phyloP scores from a whole-genome alignment of 805 yeast species.

The Wilhelminamyces savonicus region DNA sequence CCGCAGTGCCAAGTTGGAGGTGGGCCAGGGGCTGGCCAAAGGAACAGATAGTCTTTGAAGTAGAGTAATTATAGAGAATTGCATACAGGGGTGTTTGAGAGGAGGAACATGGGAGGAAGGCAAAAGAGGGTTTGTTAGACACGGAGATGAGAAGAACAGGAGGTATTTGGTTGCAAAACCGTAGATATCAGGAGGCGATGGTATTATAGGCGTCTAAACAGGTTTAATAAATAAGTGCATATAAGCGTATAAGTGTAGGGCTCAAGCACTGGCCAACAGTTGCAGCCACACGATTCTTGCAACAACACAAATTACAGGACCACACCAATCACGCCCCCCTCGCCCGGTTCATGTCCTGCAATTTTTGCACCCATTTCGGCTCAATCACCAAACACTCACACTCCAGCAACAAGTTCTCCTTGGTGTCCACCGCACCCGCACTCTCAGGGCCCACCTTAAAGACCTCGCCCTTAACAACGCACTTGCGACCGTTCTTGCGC shows the following conservation, averaged over 20 bases:
- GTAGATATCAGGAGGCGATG: too few relatives aligned
- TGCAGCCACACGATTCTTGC: too few relatives aligned
- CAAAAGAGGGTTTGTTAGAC: background rate
- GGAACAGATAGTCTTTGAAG: slow-evolving; percentile 56
- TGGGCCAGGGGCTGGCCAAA: slow-evolving; percentile 65
- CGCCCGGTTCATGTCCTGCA: too few relatives aligned
- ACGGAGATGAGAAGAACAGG: background rate
- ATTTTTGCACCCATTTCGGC: slow-evolving; percentile 28
- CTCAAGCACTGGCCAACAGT: too few relatives aligned
- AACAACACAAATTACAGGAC: too few relatives aligned
- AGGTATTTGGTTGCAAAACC: too few relatives aligned
- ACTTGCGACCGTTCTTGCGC: slow-evolving; percentile 32
- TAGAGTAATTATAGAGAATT: background rate
- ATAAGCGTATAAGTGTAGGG: too few relatives aligned
- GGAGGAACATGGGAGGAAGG: too few relatives aligned
- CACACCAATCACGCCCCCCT: too few relatives aligned
- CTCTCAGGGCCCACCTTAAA: slow-evolving; percentile 15
- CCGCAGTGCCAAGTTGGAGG: slow-evolving; percentile 86
- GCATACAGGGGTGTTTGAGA: too few relatives aligned
- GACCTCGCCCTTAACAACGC: slow-evolving; percentile 31
- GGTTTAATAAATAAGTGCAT: too few relatives aligned
- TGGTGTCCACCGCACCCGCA: slow-evolving; percentile 12
- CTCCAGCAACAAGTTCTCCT: slow-evolving; percentile 22
- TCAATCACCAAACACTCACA: slow-evolving; percentile 37
- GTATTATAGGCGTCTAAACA: too few relatives aligned